Base-by-base conservation (phyloP, 495 filamentous ascomycete species). In the Penicillium silybi region DNA sequence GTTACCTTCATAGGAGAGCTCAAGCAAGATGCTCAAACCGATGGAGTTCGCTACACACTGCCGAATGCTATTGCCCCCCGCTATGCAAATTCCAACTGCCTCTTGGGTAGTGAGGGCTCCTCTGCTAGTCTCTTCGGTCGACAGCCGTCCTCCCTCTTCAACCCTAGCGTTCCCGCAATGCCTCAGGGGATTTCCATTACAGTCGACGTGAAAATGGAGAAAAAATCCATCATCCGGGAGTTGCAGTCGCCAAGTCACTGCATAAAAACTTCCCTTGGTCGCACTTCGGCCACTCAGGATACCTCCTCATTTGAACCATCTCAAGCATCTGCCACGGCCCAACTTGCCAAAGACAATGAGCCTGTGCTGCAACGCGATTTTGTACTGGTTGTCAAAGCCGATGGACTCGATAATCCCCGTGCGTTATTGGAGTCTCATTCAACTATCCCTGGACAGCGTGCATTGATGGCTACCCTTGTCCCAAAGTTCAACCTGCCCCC, bases 211-310 rank as follows among this genome's bases (percentile, higher is more conserved):
- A 73, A 76, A 17, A 78, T 86, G 73, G 70, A 78, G 6, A 68
- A 76, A 7, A 68, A 72, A 1, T 78, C 71, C 4, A 69, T 76
- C 32, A 80, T 90, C 58, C 74, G 79, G 51, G 72, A 69, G 35
- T 62, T 89, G 19, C 79, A 81, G 52, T 86, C 81, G 0, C 84
- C 85, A 1, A 81, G 75, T n/a, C 87, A 89, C 56, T 82, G 81
- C 4, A 83, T 89, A 46, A 70, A 81, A 1, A 76, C 88, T 6
- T 74, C 74, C 0, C 68, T 88, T 29, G 87, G 85, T 7, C 79
- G 72, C 19, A 76, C 72, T 4, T 84, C 83, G 7, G 59, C 62
- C 3, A 65, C 70, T 0, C 47, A 69, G 3, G 56, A 27, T 1
- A 11, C 25, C 2, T 64, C 68, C 25, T 62, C 69, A 15, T 80